These are phyloP conservation scores for Colletotrichum viniferum DNA, from an alignment of 2,329 filamentous ascomycete species.

Conservation along the genomic window DNA sequence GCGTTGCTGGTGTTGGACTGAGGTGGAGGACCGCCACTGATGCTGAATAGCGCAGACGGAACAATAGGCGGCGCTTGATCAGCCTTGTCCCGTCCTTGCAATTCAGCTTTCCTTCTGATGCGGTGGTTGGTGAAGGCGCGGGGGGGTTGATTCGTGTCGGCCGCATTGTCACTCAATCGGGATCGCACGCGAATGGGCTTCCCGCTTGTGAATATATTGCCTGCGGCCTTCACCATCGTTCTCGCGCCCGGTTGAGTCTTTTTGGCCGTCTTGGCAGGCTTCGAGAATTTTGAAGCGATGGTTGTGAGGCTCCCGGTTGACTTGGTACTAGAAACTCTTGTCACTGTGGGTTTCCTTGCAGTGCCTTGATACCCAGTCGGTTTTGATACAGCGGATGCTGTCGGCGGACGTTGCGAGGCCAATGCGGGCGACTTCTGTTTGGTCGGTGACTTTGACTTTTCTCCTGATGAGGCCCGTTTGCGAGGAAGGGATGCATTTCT, in stretches of 20 bases:
- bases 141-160: slow-evolving; percentile 43
- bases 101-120: slow-evolving; percentile 43
- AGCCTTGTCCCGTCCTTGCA: slow-evolving; percentile 46
- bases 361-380: slow-evolving; percentile 36
- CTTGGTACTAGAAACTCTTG: neutral
- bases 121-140: slow-evolving; percentile 45
- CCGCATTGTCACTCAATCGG: slow-evolving; percentile 41
- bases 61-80: slow-evolving; percentile 37
- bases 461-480: neutral
- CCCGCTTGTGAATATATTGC: slow-evolving; percentile 53
- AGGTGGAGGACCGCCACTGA: slow-evolving; percentile 26
- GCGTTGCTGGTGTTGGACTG: neutral
- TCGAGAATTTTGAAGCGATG: slow-evolving; percentile 23
- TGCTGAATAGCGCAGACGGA: slow-evolving; percentile 32
- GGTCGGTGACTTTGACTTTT: neutral
- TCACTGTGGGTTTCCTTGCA: slow-evolving; percentile 29
- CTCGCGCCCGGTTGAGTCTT: neutral
- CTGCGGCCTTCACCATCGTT: neutral
- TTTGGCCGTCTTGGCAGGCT: slow-evolving; percentile 25
- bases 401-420: neutral
- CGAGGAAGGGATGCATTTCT: neutral
- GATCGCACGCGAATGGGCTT: slow-evolving; percentile 39
- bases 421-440: neutral
- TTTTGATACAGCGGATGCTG: neutral
- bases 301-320: neutral